phyloP scores from a whole-genome alignment of 2,329 filamentous ascomycete genomes.

The Grosmannia clavigera region DNA sequence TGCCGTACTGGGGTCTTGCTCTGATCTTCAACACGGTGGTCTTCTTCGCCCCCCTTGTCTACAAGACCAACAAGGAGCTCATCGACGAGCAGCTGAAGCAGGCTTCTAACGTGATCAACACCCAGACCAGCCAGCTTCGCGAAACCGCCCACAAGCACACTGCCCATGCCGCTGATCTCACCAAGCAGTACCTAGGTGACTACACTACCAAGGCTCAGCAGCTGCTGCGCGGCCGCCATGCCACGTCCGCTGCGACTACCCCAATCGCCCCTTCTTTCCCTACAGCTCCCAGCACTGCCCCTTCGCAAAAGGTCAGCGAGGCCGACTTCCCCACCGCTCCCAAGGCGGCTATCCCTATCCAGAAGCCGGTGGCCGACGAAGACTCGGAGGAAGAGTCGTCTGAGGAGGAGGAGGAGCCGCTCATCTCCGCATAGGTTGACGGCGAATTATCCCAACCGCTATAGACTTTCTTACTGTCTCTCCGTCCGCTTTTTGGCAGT shows the following conservation, averaged over 20 bases:
- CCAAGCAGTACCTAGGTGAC: conserved; percentile 57
- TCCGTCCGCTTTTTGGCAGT: background rate
- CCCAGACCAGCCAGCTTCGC: conserved; percentile 52
- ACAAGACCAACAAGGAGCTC: conserved; percentile 55
- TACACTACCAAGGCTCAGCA: conserved; percentile 57
- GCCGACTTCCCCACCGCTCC: conserved; percentile 36
- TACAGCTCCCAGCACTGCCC: conserved; percentile 1
- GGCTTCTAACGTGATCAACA: conserved; percentile 43
- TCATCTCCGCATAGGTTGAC: conserved; percentile 10
- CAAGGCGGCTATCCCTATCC: conserved; percentile 40
- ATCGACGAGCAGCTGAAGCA: conserved; percentile 52
- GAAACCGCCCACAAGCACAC: conserved; percentile 52
- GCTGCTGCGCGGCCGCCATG: conserved; percentile 37
- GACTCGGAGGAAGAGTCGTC: conserved; percentile 18
- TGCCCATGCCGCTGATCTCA: conserved; percentile 46
- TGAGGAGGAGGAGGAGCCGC: conserved; percentile 12
- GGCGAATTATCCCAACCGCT: background rate
- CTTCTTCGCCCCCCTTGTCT: conserved; percentile 52
- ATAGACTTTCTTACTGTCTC: background rate
- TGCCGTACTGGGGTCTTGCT: conserved; percentile 57
- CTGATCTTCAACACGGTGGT: conserved; percentile 45
- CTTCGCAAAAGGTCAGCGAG: conserved; percentile 21
- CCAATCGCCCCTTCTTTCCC: background rate
- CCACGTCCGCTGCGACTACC: conserved; percentile 1
- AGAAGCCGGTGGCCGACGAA: conserved; percentile 21